Percentiles rank a stretch among this genome's conserved stretches.
phyloP scores from a whole-genome alignment of 2,329 filamentous ascomycete genomes.

The Teratosphaeria destructans region DNA sequence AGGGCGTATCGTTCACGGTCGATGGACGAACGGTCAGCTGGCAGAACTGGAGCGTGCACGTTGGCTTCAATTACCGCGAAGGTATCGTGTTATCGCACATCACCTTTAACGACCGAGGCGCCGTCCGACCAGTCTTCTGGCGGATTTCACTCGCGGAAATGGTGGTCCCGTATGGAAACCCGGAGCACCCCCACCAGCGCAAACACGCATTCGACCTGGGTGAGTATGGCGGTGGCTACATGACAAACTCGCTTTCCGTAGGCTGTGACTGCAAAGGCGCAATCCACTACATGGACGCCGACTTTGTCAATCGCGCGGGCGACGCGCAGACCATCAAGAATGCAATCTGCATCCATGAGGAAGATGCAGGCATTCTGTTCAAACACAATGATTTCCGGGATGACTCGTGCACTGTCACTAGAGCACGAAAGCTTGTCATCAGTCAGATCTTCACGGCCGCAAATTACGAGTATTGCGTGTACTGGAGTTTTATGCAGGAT shows the following conservation, averaged over 20 bases:
- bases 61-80: slow-evolving; percentile 92
- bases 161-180: slow-evolving; percentile 83
- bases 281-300: slow-evolving; percentile 84
- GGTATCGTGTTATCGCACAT: slow-evolving; percentile 86
- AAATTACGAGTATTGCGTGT: slow-evolving; percentile 82
- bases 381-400: slow-evolving; percentile 85
- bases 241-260: slow-evolving; percentile 67
- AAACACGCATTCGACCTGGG: slow-evolving; percentile 73
- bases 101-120: slow-evolving; percentile 74
- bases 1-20: slow-evolving; percentile 77
- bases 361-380: slow-evolving; percentile 84
- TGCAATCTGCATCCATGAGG: slow-evolving; percentile 89
- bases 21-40: slow-evolving; percentile 65
- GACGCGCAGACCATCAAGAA: slow-evolving; percentile 78
- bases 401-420: slow-evolving; percentile 74
- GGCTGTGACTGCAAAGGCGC: slow-evolving; percentile 82
- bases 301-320: slow-evolving; percentile 66
- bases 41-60: slow-evolving; percentile 90
- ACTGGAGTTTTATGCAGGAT: slow-evolving; percentile 89
- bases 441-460: slow-evolving; percentile 91
- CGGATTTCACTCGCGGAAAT: slow-evolving; percentile 83
- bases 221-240: slow-evolving; percentile 72
- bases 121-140: slow-evolving; percentile 71
- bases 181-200: slow-evolving; percentile 67
- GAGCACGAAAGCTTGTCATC: slow-evolving; percentile 74